Evolutionary conservation across 768 basidiomycete species (phyloP), one percentile per base, ranked within the genome.

Genomic region (Kwoniella mangroviensis): DNA sequence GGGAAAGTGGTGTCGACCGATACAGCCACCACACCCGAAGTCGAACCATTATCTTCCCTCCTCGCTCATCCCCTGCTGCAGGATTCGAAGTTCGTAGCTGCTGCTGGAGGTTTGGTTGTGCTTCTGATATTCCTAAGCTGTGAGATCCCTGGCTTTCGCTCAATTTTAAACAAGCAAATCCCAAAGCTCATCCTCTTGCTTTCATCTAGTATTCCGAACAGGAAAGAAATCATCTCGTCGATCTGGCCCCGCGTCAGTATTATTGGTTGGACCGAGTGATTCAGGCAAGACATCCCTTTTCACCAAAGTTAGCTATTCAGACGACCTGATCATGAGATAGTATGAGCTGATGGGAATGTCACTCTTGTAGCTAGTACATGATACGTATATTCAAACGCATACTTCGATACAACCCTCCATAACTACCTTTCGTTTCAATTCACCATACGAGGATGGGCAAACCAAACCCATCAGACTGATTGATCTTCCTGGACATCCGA

Each of bases 401-500:
- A 79, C 81, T 6, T 82, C 81, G 15, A 59, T 80, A 28, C 60
- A 63, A 7, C 65, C 78, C 2, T 75, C 72, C 65, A 72, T 64
- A 4, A 77, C 76, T 4, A 73, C 80, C 15, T 74, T 81, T 62
- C 43, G 67, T 5, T 54, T 78, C 28, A 13, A 65, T 12, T 61
- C 74, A 11, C 71, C 70, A 13, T 21, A 63, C 34, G 59, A 71
- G 7, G 53, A 69, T 62, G 64, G 49, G 1, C 34, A 42, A 7
- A 60, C 56, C 21, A 71, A 69, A 41, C 54, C 59, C 11, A 65
- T 82, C 43, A 53, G 68, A 19, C 60, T 83, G 51, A 65, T 80
- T 10, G 82, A 83, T 57, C 34, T 83, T 1, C 82, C 82, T 34
- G 82, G 82, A 26, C 82, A 83, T 70, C 79, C 80, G 13, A 70